Percentiles rank a stretch among this genome's conserved stretches.
phyloP scores from a whole-genome alignment of 2,329 filamentous ascomycete species.

The Trichothecium roseum region DNA sequence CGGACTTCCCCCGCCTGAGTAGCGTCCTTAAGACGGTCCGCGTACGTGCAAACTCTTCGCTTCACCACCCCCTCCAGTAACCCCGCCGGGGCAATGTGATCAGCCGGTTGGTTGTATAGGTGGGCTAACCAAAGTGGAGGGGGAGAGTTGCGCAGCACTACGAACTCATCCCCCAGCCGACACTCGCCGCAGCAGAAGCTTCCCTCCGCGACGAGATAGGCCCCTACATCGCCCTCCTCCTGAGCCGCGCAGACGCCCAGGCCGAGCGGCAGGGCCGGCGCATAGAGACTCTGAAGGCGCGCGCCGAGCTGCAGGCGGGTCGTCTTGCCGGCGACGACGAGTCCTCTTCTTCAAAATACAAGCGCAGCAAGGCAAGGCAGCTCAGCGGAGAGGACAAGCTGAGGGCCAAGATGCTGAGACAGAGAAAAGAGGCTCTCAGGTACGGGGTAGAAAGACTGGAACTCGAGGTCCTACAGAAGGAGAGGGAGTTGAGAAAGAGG shows the following conservation, averaged over 20 bases:
- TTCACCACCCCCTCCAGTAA: neutral
- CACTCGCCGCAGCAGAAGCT: slow-evolving; percentile 71
- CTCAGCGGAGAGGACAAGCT: slow-evolving; percentile 45
- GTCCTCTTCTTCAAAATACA: slow-evolving; percentile 5
- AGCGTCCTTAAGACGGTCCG: slow-evolving; percentile 47
- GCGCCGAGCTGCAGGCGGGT: slow-evolving; percentile 74
- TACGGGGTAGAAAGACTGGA: slow-evolving; percentile 82
- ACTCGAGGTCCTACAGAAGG: slow-evolving; percentile 72
- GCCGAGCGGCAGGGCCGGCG: slow-evolving; percentile 74
- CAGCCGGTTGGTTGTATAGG: too few species aligned
- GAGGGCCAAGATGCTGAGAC: slow-evolving; percentile 51
- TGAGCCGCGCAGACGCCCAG: slow-evolving; percentile 73
- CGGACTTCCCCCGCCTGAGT: slow-evolving; percentile 46
- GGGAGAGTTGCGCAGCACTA: too few species aligned
- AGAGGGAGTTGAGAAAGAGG: slow-evolving; percentile 45
- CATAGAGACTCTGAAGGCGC: slow-evolving; percentile 74
- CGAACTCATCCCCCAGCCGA: slow-evolving; percentile 79
- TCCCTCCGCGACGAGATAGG: slow-evolving; percentile 80
- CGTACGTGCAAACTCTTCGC: slow-evolving; percentile 25
- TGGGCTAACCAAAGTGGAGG: too few species aligned
- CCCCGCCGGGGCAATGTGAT: too few species aligned
- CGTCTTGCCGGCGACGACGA: slow-evolving; percentile 29
- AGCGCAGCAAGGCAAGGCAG: slow-evolving; percentile 12
- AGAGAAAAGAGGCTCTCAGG: slow-evolving; percentile 75
- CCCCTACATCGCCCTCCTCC: slow-evolving; percentile 71